Base-by-base conservation (phyloP, 345 rosid genomes). In the Bretschneidera sinensis region DNA sequence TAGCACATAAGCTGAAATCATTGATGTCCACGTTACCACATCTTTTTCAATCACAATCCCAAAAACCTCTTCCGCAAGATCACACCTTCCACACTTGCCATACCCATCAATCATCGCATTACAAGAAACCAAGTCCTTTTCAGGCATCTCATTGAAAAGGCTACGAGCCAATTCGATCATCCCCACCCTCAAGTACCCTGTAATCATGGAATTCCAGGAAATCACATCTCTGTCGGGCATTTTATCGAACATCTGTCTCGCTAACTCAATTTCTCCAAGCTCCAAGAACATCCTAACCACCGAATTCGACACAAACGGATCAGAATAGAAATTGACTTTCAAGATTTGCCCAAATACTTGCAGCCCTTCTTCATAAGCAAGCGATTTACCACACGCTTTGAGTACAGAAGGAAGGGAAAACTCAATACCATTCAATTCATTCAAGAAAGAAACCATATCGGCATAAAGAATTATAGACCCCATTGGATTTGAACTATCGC, bases 141-240 rank as follows among this genome's bases (percentile, higher is more conserved):
- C 67, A 55, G 91, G 92, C 86, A 82, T 83, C 74, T 58, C 66
- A 63, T 79, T 86, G 39, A 62, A 62, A 24, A 62, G 24, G 24
- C 48, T 16, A 34, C 34, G 21, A 0, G 66, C 58, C 48, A 61
- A 31, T 7, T 61, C 65, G 50, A 61, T 21, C 65, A 50, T 15
- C 25, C 55, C 64, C 43, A 0, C 60, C 60, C 68, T 79, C 76
- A 83, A 68, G 64, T 76, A 82, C 28, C 91, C 91, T 57, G 82
- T 76, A 18, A 92, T 73, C 91, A 92, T 79, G 16, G 91, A 70
- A 64, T 83, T 86, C 96, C 96, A 86, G 58, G 60, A 54, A 54
- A 63, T 54, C 54, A 54, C 15, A 31, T 63, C 47, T 17, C 54
- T 28, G 1, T 39, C n/a, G 19, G 59, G 39, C 51, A 63, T 63